These are phyloP conservation scores for Spatholobus suberectus DNA, from an alignment of 306 rosid genomes.

Conservation along the genomic window DNA sequence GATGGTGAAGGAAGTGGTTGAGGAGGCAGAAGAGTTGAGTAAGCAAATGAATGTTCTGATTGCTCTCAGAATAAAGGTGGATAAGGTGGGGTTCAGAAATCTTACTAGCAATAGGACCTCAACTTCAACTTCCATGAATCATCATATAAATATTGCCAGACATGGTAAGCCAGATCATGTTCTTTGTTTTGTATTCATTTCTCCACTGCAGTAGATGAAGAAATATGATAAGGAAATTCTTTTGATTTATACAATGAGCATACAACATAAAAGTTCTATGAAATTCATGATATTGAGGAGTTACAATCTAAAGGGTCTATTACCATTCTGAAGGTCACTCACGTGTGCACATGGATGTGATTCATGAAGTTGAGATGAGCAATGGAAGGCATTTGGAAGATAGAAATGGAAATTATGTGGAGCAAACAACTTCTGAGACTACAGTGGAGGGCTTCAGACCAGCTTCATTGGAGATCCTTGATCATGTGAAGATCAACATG, in stretches of 20 bases:
- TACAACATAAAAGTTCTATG: background rate
- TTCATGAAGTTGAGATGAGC: conserved; percentile 72
- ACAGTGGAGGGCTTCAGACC: conserved; percentile 43
- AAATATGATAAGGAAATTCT: background rate
- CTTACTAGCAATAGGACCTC: conserved; percentile 36
- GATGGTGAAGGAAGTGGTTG: conserved; percentile 55
- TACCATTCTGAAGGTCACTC: conserved; percentile 40
- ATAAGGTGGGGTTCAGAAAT: conserved; percentile 45
- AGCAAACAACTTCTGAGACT: conserved; percentile 10
- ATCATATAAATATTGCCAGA: conserved; percentile 31
- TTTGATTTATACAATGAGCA: background rate
- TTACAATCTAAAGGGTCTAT: background rate
- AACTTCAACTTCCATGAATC: conserved; percentile 29
- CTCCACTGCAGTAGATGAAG: background rate
- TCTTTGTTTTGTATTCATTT: background rate
- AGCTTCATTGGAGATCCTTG: conserved; percentile 58
- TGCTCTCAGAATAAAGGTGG: conserved; percentile 71
- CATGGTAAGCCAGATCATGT: conserved; percentile 47
- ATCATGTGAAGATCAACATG: conserved; percentile 66
- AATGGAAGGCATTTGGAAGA: conserved; percentile 37
- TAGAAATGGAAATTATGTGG: conserved; percentile 36
- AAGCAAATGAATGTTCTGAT: conserved; percentile 76
- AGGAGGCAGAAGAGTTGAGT: conserved; percentile 76
- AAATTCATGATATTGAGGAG: background rate
- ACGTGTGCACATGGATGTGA: conserved; percentile 51